Evolutionary conservation across 2,329 filamentous ascomycete species (phyloP).

Genomic region (Monosporascus ibericus): DNA sequence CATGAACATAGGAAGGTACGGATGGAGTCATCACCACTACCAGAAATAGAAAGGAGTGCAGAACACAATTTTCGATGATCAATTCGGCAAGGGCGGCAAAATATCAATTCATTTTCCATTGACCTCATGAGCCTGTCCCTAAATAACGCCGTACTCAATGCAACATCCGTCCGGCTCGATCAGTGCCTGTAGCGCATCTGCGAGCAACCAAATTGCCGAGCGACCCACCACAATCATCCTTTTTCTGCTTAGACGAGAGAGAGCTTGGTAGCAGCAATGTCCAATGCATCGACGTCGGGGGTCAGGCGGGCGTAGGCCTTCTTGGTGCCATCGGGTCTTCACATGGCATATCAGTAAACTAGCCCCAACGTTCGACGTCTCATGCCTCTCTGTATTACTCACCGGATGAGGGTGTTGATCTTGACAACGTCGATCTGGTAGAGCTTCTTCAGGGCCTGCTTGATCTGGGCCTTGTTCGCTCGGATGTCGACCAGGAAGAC

Average conservation of each 20-base stretch:
- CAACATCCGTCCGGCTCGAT: constrained; percentile 22
- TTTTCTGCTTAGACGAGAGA: constrained; percentile 71
- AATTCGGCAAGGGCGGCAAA: constrained; percentile 13
- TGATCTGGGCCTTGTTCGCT: constrained; percentile 99
- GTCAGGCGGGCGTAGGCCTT: constrained; percentile 98
- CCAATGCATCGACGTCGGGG: constrained; percentile 92
- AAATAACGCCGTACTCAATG: constrained; percentile 30
- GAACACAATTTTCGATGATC: constrained; percentile 1
- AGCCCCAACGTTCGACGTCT: background rate
- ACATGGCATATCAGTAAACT: constrained; percentile 16
- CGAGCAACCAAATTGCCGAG: constrained; percentile 15
- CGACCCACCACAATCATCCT: constrained; percentile 12
- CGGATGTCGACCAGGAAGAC: constrained; percentile 96
- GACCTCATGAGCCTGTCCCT: constrained; percentile 27
- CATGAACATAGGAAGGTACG: too few relatives aligned
- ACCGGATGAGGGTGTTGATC: constrained; percentile 99
- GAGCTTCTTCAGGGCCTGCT: constrained; percentile 95
- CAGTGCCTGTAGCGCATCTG: constrained; percentile 8
- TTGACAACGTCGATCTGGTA: constrained; percentile 98
- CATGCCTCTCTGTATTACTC: constrained; percentile 29
- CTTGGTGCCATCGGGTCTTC: constrained; percentile 90
- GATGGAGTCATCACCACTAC: background rate
- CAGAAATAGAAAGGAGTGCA: background rate
- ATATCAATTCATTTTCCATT: constrained; percentile 26
- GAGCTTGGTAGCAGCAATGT: constrained; percentile 99